Evolutionary conservation across 352 stramenopile species (phyloP).

Genomic region (Stephanocyclus meneghinianus): DNA sequence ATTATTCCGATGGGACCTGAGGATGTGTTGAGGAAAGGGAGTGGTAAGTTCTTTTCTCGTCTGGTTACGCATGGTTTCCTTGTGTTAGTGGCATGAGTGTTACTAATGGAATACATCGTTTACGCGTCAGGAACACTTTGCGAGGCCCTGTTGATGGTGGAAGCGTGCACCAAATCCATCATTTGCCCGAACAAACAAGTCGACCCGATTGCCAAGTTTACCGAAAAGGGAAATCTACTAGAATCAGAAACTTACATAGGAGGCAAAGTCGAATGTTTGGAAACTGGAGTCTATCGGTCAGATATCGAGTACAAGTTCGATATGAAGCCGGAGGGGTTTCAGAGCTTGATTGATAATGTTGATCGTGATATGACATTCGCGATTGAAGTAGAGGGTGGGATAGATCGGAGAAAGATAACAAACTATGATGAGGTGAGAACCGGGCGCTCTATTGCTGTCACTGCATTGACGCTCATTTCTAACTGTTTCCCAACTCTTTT

Average conservation of each 20-base stretch:
- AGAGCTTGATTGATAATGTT: constrained; percentile 95
- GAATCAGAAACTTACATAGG: constrained; percentile 99
- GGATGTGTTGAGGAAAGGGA: constrained; percentile 95
- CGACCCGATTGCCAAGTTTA: constrained; percentile 83
- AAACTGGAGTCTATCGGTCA: constrained; percentile 95
- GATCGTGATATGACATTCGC: constrained; percentile 96
- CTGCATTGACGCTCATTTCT: not conserved
- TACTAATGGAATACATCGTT: constrained; percentile 17
- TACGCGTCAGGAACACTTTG: constrained; percentile 90
- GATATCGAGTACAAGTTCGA: constrained; percentile 97
- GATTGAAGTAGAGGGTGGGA: constrained; percentile 87
- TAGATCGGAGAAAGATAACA: constrained; percentile 78
- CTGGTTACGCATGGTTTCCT: not conserved
- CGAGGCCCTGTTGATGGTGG: constrained; percentile 98
- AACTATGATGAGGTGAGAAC: constrained; percentile 89
- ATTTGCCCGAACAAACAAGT: constrained; percentile 98
- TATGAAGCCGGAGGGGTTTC: constrained; percentile 90
- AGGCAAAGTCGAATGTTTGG: constrained; percentile 98
- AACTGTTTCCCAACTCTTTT: not conserved
- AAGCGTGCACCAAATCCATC: constrained; percentile 93
- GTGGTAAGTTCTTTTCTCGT: constrained; percentile 37
- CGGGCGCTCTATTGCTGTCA: not conserved
- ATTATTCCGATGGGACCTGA: constrained; percentile 97
- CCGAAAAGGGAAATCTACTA: constrained; percentile 93
- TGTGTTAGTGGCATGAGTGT: not conserved